Evolutionary conservation across 2,329 filamentous ascomycete species (phyloP), one percentile per base, ranked within the genome.

Genomic region (Colletotrichum sp.): DNA sequence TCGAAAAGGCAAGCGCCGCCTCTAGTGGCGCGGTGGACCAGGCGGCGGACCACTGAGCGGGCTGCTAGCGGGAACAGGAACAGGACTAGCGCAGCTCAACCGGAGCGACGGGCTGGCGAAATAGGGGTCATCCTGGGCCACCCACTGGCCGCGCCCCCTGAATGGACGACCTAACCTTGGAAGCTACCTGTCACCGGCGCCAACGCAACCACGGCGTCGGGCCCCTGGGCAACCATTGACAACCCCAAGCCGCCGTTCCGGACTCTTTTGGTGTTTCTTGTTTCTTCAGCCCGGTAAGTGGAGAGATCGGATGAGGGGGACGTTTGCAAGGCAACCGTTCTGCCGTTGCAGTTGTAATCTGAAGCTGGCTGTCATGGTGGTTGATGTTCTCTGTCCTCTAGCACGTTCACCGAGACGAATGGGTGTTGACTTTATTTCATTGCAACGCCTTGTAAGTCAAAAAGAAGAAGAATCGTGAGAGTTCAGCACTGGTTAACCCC

Each of bases 181-280:
- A 44, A 27, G 57, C 61, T 55, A 62, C 49, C 22, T 72, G 73
- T 68, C 63, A 76, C 55, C 70, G 63, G 70, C 70, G 69, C 73
- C 73, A 69, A 32, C 15, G 68, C 61, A 75, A 55, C 49, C 29
- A 63, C n/a, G n/a, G 12, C 25, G 30, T 30, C 30, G 59, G 59
- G 61, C 15, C 32, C 30, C 61, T 22, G 61, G 32, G 30, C 61
- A 64, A 64, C 61, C 61, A 36, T 64, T 64, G 30, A 36, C 61
- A 15, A 64, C 61, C 32, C 5, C 32, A 36, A 27, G 39, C 71
- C 71, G 66, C 29, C 39, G 30, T 71, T 65, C 67, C 44, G 59
- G 44, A 19, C n/a, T 11, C 16, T 55, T 25, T 44, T 64, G 36
- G 13, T 29, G 19, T 55, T 68, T 49, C 12, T 61, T 62, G 25